A percentile compares a stretch with the other conserved stretches of the same genome.
Conservation (phyloP, 2,329 filamentous ascomycete species). For the Xylogone sp. region DNA sequence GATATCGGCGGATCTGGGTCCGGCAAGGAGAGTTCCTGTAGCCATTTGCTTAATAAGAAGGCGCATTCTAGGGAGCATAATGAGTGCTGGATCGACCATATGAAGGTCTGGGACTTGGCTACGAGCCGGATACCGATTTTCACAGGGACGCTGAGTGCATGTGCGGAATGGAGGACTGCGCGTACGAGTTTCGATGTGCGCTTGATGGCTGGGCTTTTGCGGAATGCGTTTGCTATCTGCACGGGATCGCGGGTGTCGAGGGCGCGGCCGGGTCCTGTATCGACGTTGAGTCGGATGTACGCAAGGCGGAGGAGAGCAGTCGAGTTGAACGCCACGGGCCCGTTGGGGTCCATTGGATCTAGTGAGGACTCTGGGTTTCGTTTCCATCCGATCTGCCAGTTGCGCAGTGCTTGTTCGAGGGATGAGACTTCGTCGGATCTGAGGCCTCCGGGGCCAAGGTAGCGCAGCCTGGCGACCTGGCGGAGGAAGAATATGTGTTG, state of each 20-base stretch:
- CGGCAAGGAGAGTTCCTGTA: background rate
- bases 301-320: slow-evolving; percentile 57
- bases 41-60: slow-evolving; percentile 39
- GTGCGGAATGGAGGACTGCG: slow-evolving; percentile 64
- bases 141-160: slow-evolving; percentile 64
- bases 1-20: background rate
- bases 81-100: slow-evolving; percentile 62
- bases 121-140: slow-evolving; percentile 61
- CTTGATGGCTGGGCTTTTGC: slow-evolving; percentile 53
- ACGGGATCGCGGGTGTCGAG: slow-evolving; percentile 63
- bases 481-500: slow-evolving; percentile 70
- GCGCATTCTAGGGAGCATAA: slow-evolving; percentile 60
- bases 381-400: slow-evolving; percentile 57
- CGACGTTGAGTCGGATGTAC: slow-evolving; percentile 63
- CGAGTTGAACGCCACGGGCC: slow-evolving; percentile 62
- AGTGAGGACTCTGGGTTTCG: slow-evolving; percentile 33
- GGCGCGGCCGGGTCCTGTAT: slow-evolving; percentile 57
- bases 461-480: slow-evolving; percentile 31
- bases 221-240: slow-evolving; percentile 57
- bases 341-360: slow-evolving; percentile 50
- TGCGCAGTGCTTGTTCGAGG: slow-evolving; percentile 38
- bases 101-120: slow-evolving; percentile 54
- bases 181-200: slow-evolving; percentile 58
- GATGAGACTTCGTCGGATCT: slow-evolving; percentile 43
- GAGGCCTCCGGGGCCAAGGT: slow-evolving; percentile 29